Base-by-base conservation (phyloP, 805 yeast genomes). In the Saccharomyces kudriavzevii region DNA sequence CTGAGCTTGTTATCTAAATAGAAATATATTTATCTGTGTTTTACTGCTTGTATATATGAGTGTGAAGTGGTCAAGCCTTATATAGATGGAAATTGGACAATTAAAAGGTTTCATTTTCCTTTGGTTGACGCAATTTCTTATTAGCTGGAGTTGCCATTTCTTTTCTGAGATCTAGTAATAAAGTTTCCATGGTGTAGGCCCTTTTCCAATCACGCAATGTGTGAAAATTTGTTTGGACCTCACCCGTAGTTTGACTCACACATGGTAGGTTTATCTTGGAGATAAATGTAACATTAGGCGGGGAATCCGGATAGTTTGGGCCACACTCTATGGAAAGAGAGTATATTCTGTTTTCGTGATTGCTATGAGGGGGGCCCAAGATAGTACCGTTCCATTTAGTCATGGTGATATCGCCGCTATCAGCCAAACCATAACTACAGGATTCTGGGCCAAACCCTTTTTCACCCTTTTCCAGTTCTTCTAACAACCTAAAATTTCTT, bases 341-440 rank as follows among this genome's bases (percentile, higher is more conserved):
- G 70, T 94, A 94, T 58, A 94, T 94, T 66, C 99, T 79, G 71
- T 94, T 94, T 69, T 91, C 97, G 69, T 92, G 97, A 27, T 81
- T 75, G 49, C 83, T 81, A 65, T 87, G 96, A 35, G 99, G 99
- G 3, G 99, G 99, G 0, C 99, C 99, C 59, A 94, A 75, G 51
- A 94, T 92, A 31, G 99, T 94, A 11, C 97, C 99, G 72, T 91
- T 94, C 99, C 99, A 94, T 63, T 85, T 73, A 10, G 96, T 87
- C 96, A 94, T 89, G 50, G 90, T 76, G 60, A 91, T 88, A 68
- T 94, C 99, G 63, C 88, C 96, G 57, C 86, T 83, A 63, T 89
- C 92, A 25, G 89, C 83, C 48, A 94, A 78, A 0, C 99, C 99
- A 65, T 94, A 89, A 24, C 98, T 92, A 69, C 96, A 91, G 14